A percentile compares a stretch with the other conserved stretches of the same genome.
phyloP scores from a whole-genome alignment of 345 rosid species.

The Pugionium cornutum region DNA sequence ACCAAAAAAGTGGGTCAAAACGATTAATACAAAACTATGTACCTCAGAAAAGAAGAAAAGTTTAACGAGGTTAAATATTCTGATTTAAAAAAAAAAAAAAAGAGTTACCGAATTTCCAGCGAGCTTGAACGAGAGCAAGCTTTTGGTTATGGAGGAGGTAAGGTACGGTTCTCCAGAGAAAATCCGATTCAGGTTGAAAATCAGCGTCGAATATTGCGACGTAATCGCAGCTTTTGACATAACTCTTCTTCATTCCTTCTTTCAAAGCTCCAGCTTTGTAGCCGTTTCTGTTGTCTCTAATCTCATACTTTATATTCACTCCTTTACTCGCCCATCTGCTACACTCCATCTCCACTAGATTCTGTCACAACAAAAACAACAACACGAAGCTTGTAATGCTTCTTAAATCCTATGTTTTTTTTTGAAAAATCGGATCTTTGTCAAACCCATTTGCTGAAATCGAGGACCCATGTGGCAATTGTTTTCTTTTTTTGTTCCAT shows the following conservation, averaged over 20 bases:
- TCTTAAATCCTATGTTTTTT: neutral
- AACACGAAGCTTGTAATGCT: neutral
- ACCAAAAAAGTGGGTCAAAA: conserved; percentile 9
- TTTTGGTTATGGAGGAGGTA: conserved; percentile 74
- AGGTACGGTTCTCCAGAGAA: conserved; percentile 82
- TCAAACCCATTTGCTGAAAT: neutral
- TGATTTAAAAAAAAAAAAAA: neutral
- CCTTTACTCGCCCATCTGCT: conserved; percentile 97
- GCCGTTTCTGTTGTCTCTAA: conserved; percentile 79
- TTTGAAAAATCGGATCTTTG: neutral
- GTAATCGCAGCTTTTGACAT: conserved; percentile 77
- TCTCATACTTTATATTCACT: conserved; percentile 81
- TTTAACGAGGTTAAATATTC: neutral
- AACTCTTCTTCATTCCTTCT: conserved; percentile 90
- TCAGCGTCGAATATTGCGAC: conserved; percentile 96
- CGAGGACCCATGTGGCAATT: conserved; percentile 4
- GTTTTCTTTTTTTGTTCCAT: neutral
- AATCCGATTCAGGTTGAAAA: conserved; percentile 96
- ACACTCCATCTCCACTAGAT: conserved; percentile 85
- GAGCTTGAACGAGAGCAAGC: conserved; percentile 84
- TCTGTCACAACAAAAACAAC: conserved; percentile 45
- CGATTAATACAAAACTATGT: conserved; percentile 29
- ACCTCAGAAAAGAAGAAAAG: neutral
- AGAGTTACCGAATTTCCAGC: conserved; percentile 91
- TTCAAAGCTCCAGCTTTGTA: conserved; percentile 93